Percentiles rank a stretch among this genome's conserved stretches.
These are phyloP conservation scores for Penicillium thymicola DNA, from an alignment of 2,329 filamentous ascomycete genomes.

Conservation along the genomic window DNA sequence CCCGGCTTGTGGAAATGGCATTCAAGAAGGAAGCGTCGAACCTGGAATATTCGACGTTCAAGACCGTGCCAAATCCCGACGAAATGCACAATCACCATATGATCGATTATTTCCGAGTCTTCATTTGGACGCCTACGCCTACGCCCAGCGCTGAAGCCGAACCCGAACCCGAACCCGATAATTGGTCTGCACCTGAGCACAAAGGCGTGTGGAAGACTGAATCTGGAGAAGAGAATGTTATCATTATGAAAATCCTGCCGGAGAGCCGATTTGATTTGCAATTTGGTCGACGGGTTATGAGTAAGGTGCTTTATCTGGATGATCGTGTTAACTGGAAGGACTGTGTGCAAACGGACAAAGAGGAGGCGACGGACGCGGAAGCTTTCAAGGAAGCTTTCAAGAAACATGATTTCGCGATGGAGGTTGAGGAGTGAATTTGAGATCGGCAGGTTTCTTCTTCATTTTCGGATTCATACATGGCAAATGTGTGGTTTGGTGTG, in stretches of 20 bases:
- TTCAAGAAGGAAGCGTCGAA: conserved; percentile 90
- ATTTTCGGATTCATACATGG: neutral
- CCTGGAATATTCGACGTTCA: conserved; percentile 55
- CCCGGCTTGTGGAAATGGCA: conserved; percentile 77
- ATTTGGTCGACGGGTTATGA: conserved; percentile 82
- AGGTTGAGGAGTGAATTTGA: conserved; percentile 19
- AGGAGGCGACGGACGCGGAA: conserved; percentile 75
- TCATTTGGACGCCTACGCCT: conserved; percentile 65
- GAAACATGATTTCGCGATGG: conserved; percentile 76
- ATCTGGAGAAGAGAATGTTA: conserved; percentile 60
- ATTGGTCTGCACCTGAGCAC: conserved; percentile 5
- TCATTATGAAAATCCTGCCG: conserved; percentile 70
- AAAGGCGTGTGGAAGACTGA: neutral
- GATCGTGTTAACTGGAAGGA: conserved; percentile 79
- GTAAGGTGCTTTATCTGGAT: conserved; percentile 80
- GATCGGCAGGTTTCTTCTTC: neutral
- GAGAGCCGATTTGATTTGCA: conserved; percentile 82
- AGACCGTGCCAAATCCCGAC: conserved; percentile 37
- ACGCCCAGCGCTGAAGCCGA: conserved; percentile 1
- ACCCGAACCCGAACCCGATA: conserved; percentile 1
- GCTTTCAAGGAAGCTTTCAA: conserved; percentile 80
- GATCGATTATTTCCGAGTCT: conserved; percentile 71
- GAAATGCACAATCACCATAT: conserved; percentile 41
- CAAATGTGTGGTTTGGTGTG: neutral
- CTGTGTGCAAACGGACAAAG: conserved; percentile 70